Conservation (phyloP, 257 asterid species). For the Solanum dulcamara region DNA sequence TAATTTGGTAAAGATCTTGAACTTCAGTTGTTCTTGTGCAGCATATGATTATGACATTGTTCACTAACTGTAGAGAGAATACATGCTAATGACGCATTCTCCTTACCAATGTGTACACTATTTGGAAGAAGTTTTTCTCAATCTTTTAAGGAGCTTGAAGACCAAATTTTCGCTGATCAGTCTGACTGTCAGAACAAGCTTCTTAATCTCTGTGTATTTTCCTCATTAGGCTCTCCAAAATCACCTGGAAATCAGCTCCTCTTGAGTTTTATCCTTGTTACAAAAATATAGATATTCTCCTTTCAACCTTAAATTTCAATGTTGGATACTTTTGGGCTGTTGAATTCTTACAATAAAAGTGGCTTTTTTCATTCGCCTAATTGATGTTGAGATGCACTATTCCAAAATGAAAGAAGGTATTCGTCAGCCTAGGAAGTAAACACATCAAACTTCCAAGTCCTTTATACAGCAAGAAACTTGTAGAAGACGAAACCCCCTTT, state of each 20-base stretch:
- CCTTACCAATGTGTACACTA: not conserved
- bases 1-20: conserved; percentile 39
- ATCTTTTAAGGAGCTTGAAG: not conserved
- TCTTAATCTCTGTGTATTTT: not conserved
- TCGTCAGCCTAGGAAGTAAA: not conserved
- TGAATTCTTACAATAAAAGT: not conserved
- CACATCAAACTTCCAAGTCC: not conserved
- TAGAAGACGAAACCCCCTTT: not conserved
- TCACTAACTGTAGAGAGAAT: not conserved
- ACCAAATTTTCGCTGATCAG: not conserved
- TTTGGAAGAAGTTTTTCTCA: not conserved
- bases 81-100: not conserved
- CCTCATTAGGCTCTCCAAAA: not conserved
- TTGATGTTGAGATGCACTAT: not conserved
- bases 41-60: not conserved
- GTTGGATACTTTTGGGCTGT: not conserved
- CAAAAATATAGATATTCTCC: not conserved
- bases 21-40: not conserved
- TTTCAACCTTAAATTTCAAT: not conserved
- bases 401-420: not conserved
- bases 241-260: not conserved
- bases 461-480: not conserved
- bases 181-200: not conserved
- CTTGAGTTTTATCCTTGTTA: not conserved
- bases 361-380: not conserved